Conservation (phyloP, 2,329 filamentous ascomycete genomes). For the Fusarium paranaense region DNA sequence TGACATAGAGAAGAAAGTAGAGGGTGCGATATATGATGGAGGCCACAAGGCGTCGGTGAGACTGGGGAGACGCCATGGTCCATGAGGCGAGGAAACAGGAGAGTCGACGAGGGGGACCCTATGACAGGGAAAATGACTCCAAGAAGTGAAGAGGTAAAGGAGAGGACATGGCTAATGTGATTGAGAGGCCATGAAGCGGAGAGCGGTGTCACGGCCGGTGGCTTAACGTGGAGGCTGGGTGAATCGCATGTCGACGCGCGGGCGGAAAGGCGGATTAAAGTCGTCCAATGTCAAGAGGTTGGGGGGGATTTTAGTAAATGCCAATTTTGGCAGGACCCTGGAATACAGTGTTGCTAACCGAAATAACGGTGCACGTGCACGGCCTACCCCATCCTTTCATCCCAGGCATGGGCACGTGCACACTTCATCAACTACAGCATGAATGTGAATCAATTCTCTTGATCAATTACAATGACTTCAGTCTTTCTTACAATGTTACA, state of each 20-base stretch:
- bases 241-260: constrained; percentile 33
- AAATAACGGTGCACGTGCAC: constrained; percentile 13
- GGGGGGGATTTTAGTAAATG: constrained; percentile 6
- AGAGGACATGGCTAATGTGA: constrained; percentile 46
- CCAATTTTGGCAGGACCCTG: constrained; percentile 20
- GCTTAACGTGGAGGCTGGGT: constrained; percentile 36
- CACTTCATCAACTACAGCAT: background rate
- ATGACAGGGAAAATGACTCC: constrained; percentile 25
- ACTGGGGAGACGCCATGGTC: constrained; percentile 51
- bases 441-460: background rate
- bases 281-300: constrained; percentile 32
- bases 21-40: constrained; percentile 83
- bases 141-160: constrained; percentile 22
- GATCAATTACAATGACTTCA: background rate
- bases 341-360: background rate
- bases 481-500: constrained; percentile 24
- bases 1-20: constrained; percentile 80
- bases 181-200: constrained; percentile 33
- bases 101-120: constrained; percentile 13
- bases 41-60: constrained; percentile 68
- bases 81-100: constrained; percentile 12
- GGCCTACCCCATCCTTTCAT: constrained; percentile 20
- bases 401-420: constrained; percentile 1
- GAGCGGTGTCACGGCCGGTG: constrained; percentile 26
- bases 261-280: constrained; percentile 24